These are phyloP conservation scores for Cryptococcus floricola DNA, from an alignment of 1,284 basidiomycete genomes.

Conservation along the genomic window DNA sequence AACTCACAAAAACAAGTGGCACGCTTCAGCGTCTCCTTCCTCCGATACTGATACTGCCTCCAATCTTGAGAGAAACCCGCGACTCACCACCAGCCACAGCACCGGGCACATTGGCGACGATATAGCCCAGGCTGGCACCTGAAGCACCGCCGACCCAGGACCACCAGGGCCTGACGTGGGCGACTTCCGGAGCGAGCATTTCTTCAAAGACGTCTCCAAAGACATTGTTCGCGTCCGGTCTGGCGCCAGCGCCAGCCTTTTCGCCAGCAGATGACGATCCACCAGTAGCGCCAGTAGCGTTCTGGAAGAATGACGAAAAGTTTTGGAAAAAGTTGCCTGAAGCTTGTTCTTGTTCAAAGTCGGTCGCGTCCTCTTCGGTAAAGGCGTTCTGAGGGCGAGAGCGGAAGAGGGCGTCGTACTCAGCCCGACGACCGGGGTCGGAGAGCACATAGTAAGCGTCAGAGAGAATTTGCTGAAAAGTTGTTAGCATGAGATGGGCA, in stretches of 20 bases:
- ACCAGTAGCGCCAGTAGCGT: constrained; percentile 41
- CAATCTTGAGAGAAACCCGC: background rate
- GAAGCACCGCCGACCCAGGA: constrained; percentile 60
- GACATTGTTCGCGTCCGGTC: constrained; percentile 72
- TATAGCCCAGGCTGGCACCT: constrained; percentile 69
- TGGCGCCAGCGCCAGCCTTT: constrained; percentile 16
- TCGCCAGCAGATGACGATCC: constrained; percentile 4
- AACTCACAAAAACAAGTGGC: constrained; percentile 24
- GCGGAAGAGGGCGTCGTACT: constrained; percentile 70
- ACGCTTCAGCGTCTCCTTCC: background rate
- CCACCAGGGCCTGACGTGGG: constrained; percentile 46
- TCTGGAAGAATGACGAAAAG: constrained; percentile 65
- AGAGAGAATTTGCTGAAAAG: constrained; percentile 65
- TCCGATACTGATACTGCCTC: background rate
- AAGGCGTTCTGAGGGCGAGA: constrained; percentile 48
- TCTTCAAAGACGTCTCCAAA: constrained; percentile 90
- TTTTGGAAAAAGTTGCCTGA: constrained; percentile 72
- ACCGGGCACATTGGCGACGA: constrained; percentile 82
- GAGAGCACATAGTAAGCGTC: constrained; percentile 96
- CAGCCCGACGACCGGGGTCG: constrained; percentile 66
- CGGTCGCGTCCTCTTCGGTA: constrained; percentile 37
- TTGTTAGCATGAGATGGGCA: background rate
- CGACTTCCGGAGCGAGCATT: constrained; percentile 55
- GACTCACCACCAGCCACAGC: constrained; percentile 48
- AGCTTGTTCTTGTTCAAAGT: constrained; percentile 57